Evolutionary conservation across 2,329 filamentous ascomycete species (phyloP).

Genomic region (Ceratocystis smalleyi): DNA sequence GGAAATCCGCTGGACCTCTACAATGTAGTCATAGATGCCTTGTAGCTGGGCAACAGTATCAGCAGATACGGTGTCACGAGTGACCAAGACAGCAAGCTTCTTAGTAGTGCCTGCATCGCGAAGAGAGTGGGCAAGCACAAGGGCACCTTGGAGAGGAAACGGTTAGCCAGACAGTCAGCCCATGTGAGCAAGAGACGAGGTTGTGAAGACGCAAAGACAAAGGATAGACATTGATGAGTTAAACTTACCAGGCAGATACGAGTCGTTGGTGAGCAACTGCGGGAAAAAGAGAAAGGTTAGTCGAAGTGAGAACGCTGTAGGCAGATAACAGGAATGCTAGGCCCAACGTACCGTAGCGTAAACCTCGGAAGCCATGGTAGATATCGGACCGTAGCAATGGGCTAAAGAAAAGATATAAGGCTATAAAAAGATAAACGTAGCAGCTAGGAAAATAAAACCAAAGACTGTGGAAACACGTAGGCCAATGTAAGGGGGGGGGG

Average conservation of each 20-base stretch:
- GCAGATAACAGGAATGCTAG: background rate
- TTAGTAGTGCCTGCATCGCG: constrained; percentile 77
- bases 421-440: background rate
- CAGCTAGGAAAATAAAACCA: background rate
- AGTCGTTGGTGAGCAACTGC: constrained; percentile 64
- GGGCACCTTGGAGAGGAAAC: constrained; percentile 47
- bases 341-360: constrained; percentile 10
- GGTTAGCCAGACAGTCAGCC: background rate
- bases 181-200: background rate
- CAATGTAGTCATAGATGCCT: constrained; percentile 75
- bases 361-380: constrained; percentile 13
- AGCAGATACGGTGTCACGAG: constrained; percentile 59
- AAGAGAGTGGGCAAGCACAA: constrained; percentile 85
- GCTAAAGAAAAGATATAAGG: background rate
- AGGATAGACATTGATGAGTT: constrained; percentile 11
- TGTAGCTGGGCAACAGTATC: constrained; percentile 68
- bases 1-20: constrained; percentile 65
- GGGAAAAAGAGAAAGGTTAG: background rate
- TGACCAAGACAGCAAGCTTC: constrained; percentile 73
- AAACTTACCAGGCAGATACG: constrained; percentile 69
- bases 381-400: constrained; percentile 2
- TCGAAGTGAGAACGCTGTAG: background rate
- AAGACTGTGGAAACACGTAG: background rate
- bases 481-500: background rate
- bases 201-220: too few species aligned